Base-by-base conservation (phyloP, 345 rosid species). In the Rhodomyrtus tomentosa region DNA sequence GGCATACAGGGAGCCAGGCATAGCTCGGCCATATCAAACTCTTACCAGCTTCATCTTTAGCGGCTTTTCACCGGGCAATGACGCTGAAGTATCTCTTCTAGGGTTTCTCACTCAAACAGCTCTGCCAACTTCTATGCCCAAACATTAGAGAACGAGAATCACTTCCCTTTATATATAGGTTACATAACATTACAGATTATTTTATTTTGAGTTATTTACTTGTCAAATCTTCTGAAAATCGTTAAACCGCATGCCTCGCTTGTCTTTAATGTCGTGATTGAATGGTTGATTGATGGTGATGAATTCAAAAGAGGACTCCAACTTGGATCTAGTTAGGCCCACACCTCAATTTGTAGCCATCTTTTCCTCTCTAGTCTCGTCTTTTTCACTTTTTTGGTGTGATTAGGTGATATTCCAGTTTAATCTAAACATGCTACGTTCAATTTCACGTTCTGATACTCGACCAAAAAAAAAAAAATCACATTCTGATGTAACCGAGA, bases 1-100 rank as follows among this genome's bases (percentile, higher is more conserved):
- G 82, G 82, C 82, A 81, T 81, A 81, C 55, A 50, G 82, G 82
- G 82, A 81, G 82, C 82, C 82, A 81, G 82, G 82, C 82, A 81
- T 81, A 45, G 52, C 52, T 24, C 21, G 6, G n/a, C 52, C 82
- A n/a, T 3, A n/a, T 81, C 52, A n/a, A 40, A 48, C 45, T 80
- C 82, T 49, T 81, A 49, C 52, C 82, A n/a, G n/a, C 36, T 25
- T 48, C 54, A 48, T 13, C 54, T 36, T 32, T 4, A 0, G 45
- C 45, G 3, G 11, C 45, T 68, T 20, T 32, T 2, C 76, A 68
- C 24, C 24, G 1, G 76, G 76, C 32, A 68, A 9, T 68, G 45
- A 68, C 7, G 18, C 76, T 24, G 12, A 38, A 68, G 76, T 68
- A 15, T 36, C 76, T 21, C 45, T 68, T 68, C 76, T 36, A 36